These are phyloP conservation scores for Trypanosoma avium DNA, from an alignment of 208 protist species.

Conservation along the genomic window DNA sequence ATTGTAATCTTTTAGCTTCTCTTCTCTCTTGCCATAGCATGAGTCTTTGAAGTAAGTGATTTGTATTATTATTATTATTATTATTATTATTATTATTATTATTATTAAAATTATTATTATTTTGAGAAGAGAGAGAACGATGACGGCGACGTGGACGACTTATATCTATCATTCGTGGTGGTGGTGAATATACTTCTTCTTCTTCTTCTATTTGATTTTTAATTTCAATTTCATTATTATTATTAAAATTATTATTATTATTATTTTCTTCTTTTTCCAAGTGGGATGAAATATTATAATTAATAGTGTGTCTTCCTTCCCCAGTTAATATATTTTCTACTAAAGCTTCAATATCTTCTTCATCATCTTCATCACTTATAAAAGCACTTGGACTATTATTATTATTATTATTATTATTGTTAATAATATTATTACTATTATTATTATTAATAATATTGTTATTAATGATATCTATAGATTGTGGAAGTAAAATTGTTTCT, in stretches of 20 bases:
- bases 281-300: no score
- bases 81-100: no score
- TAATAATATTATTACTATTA: not conserved
- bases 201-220: not conserved
- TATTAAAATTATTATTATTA: not conserved
- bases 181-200: not conserved
- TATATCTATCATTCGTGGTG: not conserved
- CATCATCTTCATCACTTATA: not conserved
- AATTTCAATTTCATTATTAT: no score
- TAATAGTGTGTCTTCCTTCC: not conserved
- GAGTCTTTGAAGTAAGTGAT: conserved; percentile 43
- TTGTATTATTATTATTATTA: not conserved
- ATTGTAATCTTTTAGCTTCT: conserved; percentile 56
- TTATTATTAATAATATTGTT: not conserved
- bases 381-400: no score
- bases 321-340: conserved; percentile 18
- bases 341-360: conserved; percentile 6
- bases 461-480: no score
- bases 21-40: conserved; percentile 58
- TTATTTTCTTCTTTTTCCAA: no score
- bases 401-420: not conserved
- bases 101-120: not conserved
- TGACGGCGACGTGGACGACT: not conserved
- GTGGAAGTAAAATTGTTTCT: no score
- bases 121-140: not conserved